Percentiles rank a stretch among this genome's conserved stretches.
Evolutionary conservation across 2,329 filamentous ascomycete species (phyloP).

Genomic region (Penicillium sp.): DNA sequence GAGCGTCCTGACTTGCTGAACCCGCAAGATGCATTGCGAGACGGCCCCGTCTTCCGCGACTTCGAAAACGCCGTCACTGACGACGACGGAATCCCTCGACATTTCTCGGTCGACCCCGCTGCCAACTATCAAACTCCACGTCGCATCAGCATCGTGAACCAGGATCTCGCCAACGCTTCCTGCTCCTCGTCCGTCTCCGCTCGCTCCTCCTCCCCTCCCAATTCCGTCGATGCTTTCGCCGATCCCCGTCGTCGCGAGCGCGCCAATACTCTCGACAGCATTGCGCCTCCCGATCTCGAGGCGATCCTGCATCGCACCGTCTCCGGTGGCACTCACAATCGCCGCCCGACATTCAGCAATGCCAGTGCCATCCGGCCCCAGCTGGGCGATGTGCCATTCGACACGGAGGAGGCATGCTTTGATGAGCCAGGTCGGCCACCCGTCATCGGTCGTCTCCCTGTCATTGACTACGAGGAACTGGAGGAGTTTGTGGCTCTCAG

Average conservation of each 20-base stretch:
- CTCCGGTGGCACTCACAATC: constrained; percentile 67
- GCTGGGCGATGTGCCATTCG: constrained; percentile 36
- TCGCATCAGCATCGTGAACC: constrained; percentile 38
- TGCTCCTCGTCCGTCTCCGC: constrained; percentile 55
- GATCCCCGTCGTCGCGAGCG: constrained; percentile 84
- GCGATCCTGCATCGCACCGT: constrained; percentile 68
- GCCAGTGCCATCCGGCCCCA: constrained; percentile 57
- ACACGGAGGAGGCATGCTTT: constrained; percentile 75
- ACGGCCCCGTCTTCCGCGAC: constrained; percentile 65
- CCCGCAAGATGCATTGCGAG: constrained; percentile 48
- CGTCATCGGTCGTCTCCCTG: constrained; percentile 72
- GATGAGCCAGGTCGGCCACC: constrained; percentile 76
- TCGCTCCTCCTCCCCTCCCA: constrained; percentile 82
- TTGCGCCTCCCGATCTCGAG: constrained; percentile 55
- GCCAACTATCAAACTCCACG: constrained; percentile 35
- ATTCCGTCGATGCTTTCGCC: constrained; percentile 96
- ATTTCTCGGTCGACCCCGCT: constrained; percentile 46
- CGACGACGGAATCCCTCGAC: constrained; percentile 58
- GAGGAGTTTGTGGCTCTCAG: constrained; percentile 81
- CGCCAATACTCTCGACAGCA: constrained; percentile 65
- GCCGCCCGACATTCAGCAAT: constrained; percentile 61
- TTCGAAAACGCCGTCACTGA: constrained; percentile 85
- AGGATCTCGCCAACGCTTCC: constrained; percentile 44
- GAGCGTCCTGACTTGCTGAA: constrained; percentile 51
- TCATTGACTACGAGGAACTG: constrained; percentile 88